phyloP scores from a whole-genome alignment of 1,139 yeast genomes.

The Kodamaea plutei region DNA sequence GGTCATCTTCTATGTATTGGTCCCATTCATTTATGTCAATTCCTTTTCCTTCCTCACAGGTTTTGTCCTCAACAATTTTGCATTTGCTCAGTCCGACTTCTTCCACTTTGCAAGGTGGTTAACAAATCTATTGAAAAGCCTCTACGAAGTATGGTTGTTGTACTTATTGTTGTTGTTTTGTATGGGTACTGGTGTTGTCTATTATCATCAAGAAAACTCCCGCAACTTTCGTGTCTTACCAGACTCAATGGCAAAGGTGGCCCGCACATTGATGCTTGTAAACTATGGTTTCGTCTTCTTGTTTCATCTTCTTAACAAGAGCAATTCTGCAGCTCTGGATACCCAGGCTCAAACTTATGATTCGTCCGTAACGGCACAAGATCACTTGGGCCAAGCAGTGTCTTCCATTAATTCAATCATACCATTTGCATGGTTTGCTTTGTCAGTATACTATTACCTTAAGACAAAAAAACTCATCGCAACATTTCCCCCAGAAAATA shows the following conservation, averaged over 20 bases:
- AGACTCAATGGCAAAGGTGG: constrained; percentile 13
- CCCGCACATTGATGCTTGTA: constrained; percentile 14
- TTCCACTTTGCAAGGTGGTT: constrained; percentile 3
- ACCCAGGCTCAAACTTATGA: neutral
- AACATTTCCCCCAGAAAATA: constrained; percentile 29
- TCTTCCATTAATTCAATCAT: neutral
- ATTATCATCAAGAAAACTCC: constrained; percentile 24
- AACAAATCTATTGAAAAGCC: constrained; percentile 4
- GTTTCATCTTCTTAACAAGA: neutral
- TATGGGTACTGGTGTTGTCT: constrained; percentile 41
- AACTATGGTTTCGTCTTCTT: constrained; percentile 7
- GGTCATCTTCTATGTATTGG: constrained; percentile 26
- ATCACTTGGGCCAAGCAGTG: too few species aligned
- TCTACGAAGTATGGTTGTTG: constrained; percentile 9
- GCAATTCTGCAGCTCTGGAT: neutral
- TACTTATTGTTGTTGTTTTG: constrained; percentile 26
- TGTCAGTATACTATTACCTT: constrained; percentile 21
- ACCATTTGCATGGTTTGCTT: constrained; percentile 15
- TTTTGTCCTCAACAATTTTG: constrained; percentile 18
- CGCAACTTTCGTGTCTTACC: constrained; percentile 29
- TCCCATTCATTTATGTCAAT: constrained; percentile 19
- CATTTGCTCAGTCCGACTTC: constrained; percentile 6
- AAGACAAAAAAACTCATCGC: constrained; percentile 28
- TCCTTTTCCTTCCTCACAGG: constrained; percentile 12
- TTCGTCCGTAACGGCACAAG: neutral